These are phyloP conservation scores for Yamadazyma insecticola DNA, from an alignment of 805 yeast species.

Conservation along the genomic window DNA sequence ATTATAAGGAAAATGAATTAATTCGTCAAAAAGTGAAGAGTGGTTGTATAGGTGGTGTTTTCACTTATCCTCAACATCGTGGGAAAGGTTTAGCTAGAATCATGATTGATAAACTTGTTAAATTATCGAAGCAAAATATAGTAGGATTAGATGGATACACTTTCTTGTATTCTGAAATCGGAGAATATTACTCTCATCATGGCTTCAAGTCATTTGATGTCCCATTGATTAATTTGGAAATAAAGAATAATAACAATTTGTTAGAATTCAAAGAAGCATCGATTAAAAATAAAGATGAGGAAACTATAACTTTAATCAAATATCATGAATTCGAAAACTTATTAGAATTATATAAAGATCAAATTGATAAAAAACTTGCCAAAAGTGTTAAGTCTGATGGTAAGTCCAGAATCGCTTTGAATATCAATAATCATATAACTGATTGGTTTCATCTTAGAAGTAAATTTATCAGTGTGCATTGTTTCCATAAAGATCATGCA, in stretches of 20 bases:
- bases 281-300: too few species aligned
- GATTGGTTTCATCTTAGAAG: conserved; percentile 43
- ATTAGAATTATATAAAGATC: conserved; percentile 16
- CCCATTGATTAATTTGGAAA: conserved; percentile 16
- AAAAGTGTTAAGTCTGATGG: conserved; percentile 22
- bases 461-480: conserved; percentile 24
- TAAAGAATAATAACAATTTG: too few species aligned
- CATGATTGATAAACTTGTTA: conserved; percentile 35
- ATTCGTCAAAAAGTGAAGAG: conserved; percentile 7
- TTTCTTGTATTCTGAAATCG: conserved; percentile 40
- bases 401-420: conserved; percentile 23
- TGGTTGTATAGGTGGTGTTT: conserved; percentile 42
- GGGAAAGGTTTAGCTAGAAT: conserved; percentile 34
- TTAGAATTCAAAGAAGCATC: too few species aligned
- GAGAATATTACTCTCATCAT: conserved; percentile 34
- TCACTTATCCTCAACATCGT: conserved; percentile 31
- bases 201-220: conserved; percentile 37
- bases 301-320: background rate
- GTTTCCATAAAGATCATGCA: conserved; percentile 10
- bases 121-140: conserved; percentile 15
- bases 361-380: conserved; percentile 15
- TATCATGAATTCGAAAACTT: conserved; percentile 28
- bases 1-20: conserved; percentile 6
- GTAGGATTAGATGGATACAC: conserved; percentile 30
- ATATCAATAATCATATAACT: conserved; percentile 15